A percentile compares a stretch with the other conserved stretches of the same genome.
phyloP scores from a whole-genome alignment of 108 stramenopile species.

The Skeletonema menzelii region DNA sequence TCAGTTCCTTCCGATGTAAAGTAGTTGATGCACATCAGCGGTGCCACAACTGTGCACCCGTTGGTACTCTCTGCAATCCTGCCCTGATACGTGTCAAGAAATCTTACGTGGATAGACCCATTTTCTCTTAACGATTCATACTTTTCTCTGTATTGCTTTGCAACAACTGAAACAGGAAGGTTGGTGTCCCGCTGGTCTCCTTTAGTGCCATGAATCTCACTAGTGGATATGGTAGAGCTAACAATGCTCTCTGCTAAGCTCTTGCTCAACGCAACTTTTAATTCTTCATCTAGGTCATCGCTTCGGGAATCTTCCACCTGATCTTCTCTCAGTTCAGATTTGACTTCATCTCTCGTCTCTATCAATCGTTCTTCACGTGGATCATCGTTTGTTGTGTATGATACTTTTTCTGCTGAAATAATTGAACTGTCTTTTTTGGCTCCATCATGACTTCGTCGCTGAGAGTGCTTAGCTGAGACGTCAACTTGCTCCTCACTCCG shows the following conservation, averaged over 20 bases:
- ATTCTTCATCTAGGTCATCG: constrained; percentile 14
- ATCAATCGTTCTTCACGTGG: too few relatives aligned
- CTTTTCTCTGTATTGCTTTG: constrained; percentile 47
- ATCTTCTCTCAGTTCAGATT: neutral
- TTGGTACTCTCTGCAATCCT: constrained; percentile 55
- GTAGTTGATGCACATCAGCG: constrained; percentile 60
- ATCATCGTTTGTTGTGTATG: neutral
- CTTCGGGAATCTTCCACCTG: neutral
- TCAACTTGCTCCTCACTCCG: neutral
- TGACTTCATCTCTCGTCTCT: neutral
- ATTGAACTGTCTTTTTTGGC: neutral
- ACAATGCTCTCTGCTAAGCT: constrained; percentile 29
- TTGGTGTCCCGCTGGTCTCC: neutral
- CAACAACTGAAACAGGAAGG: constrained; percentile 22
- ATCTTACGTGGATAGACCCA: constrained; percentile 42
- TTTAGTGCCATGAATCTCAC: neutral
- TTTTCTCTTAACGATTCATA: constrained; percentile 41
- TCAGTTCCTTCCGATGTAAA: constrained; percentile 18
- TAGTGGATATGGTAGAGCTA: neutral
- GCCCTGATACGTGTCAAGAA: constrained; percentile 80
- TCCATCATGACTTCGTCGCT: neutral
- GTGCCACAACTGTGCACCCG: constrained; percentile 79
- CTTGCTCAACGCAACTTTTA: constrained; percentile 54
- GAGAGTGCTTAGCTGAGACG: too few relatives aligned
- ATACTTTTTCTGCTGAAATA: neutral